Conservation (phyloP, 306 rosid species). For the Vigna reflexopilosa region DNA sequence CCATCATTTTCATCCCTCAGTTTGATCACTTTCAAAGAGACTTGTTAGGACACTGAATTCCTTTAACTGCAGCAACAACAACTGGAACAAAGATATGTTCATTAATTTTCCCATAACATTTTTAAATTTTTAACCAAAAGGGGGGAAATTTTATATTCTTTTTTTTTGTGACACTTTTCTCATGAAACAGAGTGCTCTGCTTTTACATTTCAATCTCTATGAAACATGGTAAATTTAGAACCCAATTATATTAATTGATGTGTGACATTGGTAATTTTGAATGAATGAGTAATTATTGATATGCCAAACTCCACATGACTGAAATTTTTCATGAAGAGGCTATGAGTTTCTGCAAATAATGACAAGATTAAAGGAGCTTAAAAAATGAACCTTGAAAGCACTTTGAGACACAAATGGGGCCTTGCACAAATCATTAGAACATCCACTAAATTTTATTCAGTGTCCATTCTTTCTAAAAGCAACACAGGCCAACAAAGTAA, state of each 20-base stretch:
- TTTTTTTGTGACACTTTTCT: slow-evolving; percentile 5
- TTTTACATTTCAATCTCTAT: background rate
- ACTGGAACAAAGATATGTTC: slow-evolving; percentile 10
- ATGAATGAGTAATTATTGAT: background rate
- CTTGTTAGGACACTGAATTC: slow-evolving; percentile 34
- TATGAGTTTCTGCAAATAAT: slow-evolving; percentile 19
- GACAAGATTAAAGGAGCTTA: slow-evolving; percentile 16
- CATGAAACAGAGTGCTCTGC: background rate
- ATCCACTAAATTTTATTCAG: slow-evolving; percentile 70
- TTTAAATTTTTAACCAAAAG: background rate
- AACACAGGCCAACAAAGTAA: slow-evolving; percentile 50
- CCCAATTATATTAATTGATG: background rate
- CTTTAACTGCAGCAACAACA: slow-evolving; percentile 35
- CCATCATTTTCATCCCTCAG: slow-evolving; percentile 46
- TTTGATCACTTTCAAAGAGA: slow-evolving; percentile 25
- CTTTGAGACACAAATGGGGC: slow-evolving; percentile 46
- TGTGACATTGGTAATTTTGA: background rate
- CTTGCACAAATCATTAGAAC: slow-evolving; percentile 58
- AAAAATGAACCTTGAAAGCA: slow-evolving; percentile 42
- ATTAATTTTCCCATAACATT: background rate
- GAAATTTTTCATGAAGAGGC: slow-evolving; percentile 8
- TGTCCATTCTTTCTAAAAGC: slow-evolving; percentile 55
- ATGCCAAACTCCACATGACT: slow-evolving; percentile 9
- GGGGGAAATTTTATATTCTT: background rate
- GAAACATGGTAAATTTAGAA: slow-evolving; percentile 13